Base-by-base conservation (phyloP, 2,329 filamentous ascomycete species). In the Sordariomycetes sp. region DNA sequence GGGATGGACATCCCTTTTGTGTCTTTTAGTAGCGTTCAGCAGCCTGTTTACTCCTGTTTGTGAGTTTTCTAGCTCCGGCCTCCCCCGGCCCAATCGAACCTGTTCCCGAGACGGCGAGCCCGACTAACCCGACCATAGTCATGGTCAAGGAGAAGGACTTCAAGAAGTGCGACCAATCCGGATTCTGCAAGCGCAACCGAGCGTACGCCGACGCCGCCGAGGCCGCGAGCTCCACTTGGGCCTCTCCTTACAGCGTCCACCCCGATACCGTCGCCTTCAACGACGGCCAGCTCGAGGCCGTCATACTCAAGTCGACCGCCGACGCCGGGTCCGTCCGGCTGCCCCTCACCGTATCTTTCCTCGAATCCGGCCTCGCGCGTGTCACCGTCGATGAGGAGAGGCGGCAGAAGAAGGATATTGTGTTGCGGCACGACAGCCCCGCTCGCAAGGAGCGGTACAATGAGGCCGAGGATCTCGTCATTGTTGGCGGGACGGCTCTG, bases 121-220 rank as follows among this genome's bases (percentile, higher is more conserved):
- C 13, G 45, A 20, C 45, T 50, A 22, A 50, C 45, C 24, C 58
- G 59, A n/a, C 52, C 34, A 36, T 34, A 95, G 90, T 81, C 62
- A 78, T 82, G 65, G 94, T 99, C 56, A 99, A 99, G 74, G 87
- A 96, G 68, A 85, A 96, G 65, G 91, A 95, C 70, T 99, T 97
- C 79, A 99, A 97, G 69, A 96, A 87, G 65, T 99, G 94, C 75
- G 76, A 87, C 63, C 92, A 99, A 69, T 94, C 92, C 4, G 94
- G 94, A 65, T 99, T 99, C 76, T 99, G 94, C 74, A 94, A 90
- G 69, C 88, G 94, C 62, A 97, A 97, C 73, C 85, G 94, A 69
- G 87, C 82, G 45, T 91, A 88, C 68, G 94, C 94, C 68, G 91
- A 97, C 71, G 76, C 81, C 61, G 90, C 85, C 61, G 72, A 81